These are phyloP conservation scores for Trichoderma reesei DNA, from an alignment of 495 filamentous ascomycete genomes.

Conservation along the genomic window DNA sequence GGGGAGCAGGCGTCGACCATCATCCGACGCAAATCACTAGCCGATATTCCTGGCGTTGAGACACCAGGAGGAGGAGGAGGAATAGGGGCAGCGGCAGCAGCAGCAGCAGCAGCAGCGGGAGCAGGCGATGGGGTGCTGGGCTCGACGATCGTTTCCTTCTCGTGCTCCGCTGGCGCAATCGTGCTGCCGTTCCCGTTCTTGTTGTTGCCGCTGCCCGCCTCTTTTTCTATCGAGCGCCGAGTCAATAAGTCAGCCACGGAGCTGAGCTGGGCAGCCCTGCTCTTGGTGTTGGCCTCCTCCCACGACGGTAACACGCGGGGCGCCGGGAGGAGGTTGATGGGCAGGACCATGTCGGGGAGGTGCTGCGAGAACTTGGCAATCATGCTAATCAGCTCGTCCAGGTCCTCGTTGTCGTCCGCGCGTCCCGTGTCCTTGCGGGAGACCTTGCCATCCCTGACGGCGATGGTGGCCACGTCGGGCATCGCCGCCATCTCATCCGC, in stretches of 20 bases:
- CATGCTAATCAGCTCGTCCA: slow-evolving; percentile 56
- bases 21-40: slow-evolving; percentile 43
- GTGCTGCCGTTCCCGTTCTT: neutral
- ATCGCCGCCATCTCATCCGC: slow-evolving; percentile 27
- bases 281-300: slow-evolving; percentile 29
- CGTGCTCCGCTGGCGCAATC: neutral
- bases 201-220: neutral
- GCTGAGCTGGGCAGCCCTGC: neutral
- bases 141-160: neutral
- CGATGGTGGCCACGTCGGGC: slow-evolving; percentile 26
- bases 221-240: neutral
- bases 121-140: neutral
- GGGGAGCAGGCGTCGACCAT: slow-evolving; percentile 46
- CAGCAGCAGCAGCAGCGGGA: neutral
- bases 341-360: slow-evolving; percentile 71
- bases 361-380: slow-evolving; percentile 58
- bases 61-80: neutral
- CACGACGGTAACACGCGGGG: slow-evolving; percentile 67
- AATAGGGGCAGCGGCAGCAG: neutral
- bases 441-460: slow-evolving; percentile 41
- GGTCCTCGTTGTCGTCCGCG: slow-evolving; percentile 39
- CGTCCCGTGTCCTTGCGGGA: slow-evolving; percentile 31
- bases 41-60: slow-evolving; percentile 15
- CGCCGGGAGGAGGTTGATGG: slow-evolving; percentile 70
- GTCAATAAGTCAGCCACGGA: slow-evolving; percentile 7